Evolutionary conservation across 192 early-diverging fungal genomes (phyloP), one percentile per base, ranked within the genome.

Genomic region (Backusella morwellensis): DNA sequence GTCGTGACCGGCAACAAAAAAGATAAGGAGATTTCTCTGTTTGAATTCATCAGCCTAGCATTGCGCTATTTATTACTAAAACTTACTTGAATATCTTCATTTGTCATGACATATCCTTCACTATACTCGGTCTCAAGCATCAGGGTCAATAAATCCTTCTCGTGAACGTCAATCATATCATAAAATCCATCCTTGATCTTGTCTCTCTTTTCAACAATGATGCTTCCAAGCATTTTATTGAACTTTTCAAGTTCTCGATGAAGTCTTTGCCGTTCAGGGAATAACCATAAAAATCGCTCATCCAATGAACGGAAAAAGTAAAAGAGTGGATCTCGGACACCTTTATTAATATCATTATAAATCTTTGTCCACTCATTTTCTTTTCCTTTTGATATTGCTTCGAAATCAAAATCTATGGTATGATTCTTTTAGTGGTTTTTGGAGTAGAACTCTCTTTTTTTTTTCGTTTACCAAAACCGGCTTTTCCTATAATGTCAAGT

Each of bases 1-100:
- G 47, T 90, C 88, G 50, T 87, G 85, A 40, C 85, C 88, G 17
- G 86, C 88, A 35, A 87, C 77, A 35, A 88, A 90, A 76, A 90
- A 90, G 59, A 86, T 79, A 73, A 54, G 35, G 6, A 68, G n/a
- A 32, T 78, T 72, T 19, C 29, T 63, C 77, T 78, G 38, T 11
- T 40, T 40, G 38, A 40, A 40, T 40, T 40, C 38, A 40, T 40
- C 9, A 40, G 1, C 12, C 6, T 40, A 40, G 38, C 9, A 40
- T 40, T 40, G 38, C 9, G 9, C 11, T 40, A 11, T 40, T 8
- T 54, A 47, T 52, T 52, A 56, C 4, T 7, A 77, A 12, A 35
- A 17, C 40, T 14, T 32, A 44, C 8, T 70, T 21, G 35, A 23
- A 42, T 70, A 19, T 70, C 21, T 44, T 15, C 40, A 40, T 72